Evolutionary conservation across 495 filamentous ascomycete species (phyloP), one percentile per base, ranked within the genome.

Genomic region (Neurospora sp.): DNA sequence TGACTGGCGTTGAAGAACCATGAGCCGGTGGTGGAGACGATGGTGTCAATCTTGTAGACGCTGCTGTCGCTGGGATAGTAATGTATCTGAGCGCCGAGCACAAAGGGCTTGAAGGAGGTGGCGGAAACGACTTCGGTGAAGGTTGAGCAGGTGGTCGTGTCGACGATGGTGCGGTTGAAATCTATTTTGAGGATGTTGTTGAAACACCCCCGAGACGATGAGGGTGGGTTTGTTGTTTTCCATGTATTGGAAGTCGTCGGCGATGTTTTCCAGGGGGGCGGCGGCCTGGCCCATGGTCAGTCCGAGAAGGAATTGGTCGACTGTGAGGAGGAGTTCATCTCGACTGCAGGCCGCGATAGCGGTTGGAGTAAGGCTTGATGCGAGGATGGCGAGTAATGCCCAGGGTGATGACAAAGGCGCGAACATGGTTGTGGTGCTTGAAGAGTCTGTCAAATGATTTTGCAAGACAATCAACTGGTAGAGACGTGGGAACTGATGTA

Each of bases 81-180:
- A 12, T 76, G 80, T 72, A 85, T 81, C 73, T 84, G 82, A 3
- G 81, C 81, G n/a, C 83, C 83, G 48, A 84, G 82, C 2, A 85
- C 82, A 46, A 82, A 82, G 3, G 82, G 82, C 0, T 77, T 77
- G 8, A 40, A 72, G 5, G 79, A 73, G 44, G 78, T 75, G n/a
- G 79, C 74, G 46, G 77, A 69, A 70, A 85, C 80, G 46, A 85
- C 74, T 74, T 84, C 81, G 0, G 81, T 82, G 76, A 77, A 85
- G 5, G 78, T 77, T 5, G 82, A 78, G 59, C 83, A 85, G 11
- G 73, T 77, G 41, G 79, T 70, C 14, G 59, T 40, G 76, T 82
- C 79, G 39, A 75, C 46, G 71, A 72, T 83, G 5, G 79, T 83
- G 62, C 78, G 81, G 54, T 76, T 76, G 62, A 80, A 75, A 42